Evolutionary conservation across 208 protist species (phyloP), one percentile per base, ranked within the genome.

Genomic region (Crithidia fasciculata): DNA sequence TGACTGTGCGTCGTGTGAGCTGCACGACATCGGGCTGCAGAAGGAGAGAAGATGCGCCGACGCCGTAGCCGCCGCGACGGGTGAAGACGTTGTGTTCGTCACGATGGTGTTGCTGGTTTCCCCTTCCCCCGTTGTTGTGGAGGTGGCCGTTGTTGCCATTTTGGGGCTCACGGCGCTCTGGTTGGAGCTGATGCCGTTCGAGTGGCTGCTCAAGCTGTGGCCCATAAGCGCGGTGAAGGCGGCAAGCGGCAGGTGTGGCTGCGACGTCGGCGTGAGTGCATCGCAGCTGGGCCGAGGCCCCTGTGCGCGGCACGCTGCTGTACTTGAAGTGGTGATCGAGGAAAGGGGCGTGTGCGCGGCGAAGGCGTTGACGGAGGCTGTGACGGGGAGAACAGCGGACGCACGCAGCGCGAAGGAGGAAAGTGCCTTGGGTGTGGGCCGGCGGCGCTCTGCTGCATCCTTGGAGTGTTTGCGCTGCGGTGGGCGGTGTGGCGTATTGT

Each of bases 181-280:
- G 59, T 64, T 64, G 6, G 59, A 64, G 43, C 43, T 64, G 59
- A 64, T 52, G 59, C 59, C 43, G 43, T 64, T 37, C 1, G 41
- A 52, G 13, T 64, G 59, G 18, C 59, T 64, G 59, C 43, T 52
- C 16, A 37, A 7, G 59, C 59, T 64, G 59, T 64, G 50, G 41
- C 59, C 43, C 16, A 52, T 3, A 8, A 16, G 12, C 12, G 59
- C 43, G 28, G 9, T 39, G 59, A 64, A 64, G 15, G n/a, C n/a
- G 28, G 59, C 37, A 6, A 9, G 3, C 13, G n/a, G 3, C 43
- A 12, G 41, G 41, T 45, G 28, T 1, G 28, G 57, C 12, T 45
- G 57, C 12, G 45, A 13, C 45, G 45, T 8, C 45, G 45, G 45
- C 45, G 45, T 28, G 28, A 28, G 28, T 1, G 28, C 28, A 28